A percentile compares a stretch with the other conserved stretches of the same genome.
Evolutionary conservation across 768 basidiomycete species (phyloP).

Genomic region (Russula brevipes): DNA sequence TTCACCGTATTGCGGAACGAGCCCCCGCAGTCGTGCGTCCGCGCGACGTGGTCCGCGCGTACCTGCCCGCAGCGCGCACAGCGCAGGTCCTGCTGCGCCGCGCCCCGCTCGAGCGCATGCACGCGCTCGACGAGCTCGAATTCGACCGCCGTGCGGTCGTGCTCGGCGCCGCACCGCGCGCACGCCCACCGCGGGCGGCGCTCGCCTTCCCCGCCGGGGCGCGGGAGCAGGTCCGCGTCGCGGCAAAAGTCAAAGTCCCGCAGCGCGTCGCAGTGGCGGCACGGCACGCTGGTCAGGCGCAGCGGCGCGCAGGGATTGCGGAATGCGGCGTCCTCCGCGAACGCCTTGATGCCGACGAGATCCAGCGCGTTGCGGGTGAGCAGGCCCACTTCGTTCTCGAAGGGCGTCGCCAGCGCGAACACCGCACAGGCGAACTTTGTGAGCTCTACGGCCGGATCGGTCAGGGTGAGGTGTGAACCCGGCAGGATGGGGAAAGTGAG

Average conservation of each 20-base stretch:
- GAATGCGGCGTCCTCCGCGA: conserved; percentile 79
- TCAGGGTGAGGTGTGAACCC: conserved; percentile 74
- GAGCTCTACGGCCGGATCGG: conserved; percentile 82
- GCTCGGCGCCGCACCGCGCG: conserved; percentile 71
- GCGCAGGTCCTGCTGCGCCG: conserved; percentile 83
- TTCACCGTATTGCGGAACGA: conserved; percentile 67
- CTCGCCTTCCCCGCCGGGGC: conserved; percentile 40
- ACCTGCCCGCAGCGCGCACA: conserved; percentile 89
- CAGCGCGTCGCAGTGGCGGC: conserved; percentile 76
- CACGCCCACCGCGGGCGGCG: conserved; percentile 62
- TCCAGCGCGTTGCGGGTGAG: conserved; percentile 88
- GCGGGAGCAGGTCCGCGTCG: conserved; percentile 75
- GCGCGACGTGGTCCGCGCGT: conserved; percentile 80
- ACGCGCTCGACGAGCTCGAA: conserved; percentile 77
- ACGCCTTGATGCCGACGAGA: conserved; percentile 80
- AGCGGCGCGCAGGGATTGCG: conserved; percentile 89
- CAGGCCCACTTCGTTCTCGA: conserved; percentile 79
- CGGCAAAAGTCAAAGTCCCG: conserved; percentile 95
- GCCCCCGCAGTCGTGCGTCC: conserved; percentile 86
- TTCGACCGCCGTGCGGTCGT: conserved; percentile 85
- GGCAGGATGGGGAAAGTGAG: conserved; percentile 84
- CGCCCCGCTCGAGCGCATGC: conserved; percentile 61
- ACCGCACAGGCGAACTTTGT: conserved; percentile 83
- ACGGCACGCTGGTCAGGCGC: conserved; percentile 81
- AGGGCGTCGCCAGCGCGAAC: conserved; percentile 74